A percentile compares a stretch with the other conserved stretches of the same genome.
These are phyloP conservation scores for Pichia rugopelliculosa DNA, from an alignment of 805 yeast species.

Conservation along the genomic window DNA sequence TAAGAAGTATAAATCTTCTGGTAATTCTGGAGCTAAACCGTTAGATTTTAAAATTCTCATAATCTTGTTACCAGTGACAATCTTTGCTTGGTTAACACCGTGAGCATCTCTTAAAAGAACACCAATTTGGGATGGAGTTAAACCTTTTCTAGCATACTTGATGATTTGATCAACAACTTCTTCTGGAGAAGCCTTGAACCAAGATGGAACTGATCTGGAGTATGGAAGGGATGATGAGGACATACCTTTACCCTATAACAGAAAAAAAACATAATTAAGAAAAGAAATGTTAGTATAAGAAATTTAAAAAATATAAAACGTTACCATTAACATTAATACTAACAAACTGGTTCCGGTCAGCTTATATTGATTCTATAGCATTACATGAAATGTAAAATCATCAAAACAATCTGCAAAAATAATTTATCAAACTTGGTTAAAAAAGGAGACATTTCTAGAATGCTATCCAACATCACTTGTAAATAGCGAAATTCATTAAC, in stretches of 20 bases:
- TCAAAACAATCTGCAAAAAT: neutral
- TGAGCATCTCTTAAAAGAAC: conserved; percentile 99
- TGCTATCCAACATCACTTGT: conserved; percentile 1
- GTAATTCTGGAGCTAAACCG: conserved; percentile 99
- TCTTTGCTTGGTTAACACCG: conserved; percentile 97
- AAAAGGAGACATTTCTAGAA: neutral
- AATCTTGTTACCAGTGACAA: conserved; percentile 98
- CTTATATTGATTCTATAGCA: conserved; percentile 12
- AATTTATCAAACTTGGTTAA: neutral
- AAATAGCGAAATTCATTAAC: neutral
- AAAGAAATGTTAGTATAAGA: conserved; percentile 24
- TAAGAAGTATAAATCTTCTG: conserved; percentile 98
- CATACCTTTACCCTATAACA: conserved; percentile 91
- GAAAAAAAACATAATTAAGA: conserved; percentile 12
- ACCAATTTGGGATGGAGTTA: conserved; percentile 99
- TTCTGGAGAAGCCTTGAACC: conserved; percentile 97
- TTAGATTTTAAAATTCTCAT: conserved; percentile 98
- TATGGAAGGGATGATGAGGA: conserved; percentile 98
- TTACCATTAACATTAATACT: conserved; percentile 23
- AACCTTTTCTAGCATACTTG: conserved; percentile 99
- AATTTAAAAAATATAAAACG: conserved; percentile 16
- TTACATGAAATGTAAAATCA: neutral
- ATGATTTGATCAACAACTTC: conserved; percentile 95
- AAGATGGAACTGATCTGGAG: conserved; percentile 97
- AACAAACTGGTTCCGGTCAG: conserved; percentile 49